Base-by-base conservation (phyloP, 1,139 yeast genomes). In the Taphrina deformans region DNA sequence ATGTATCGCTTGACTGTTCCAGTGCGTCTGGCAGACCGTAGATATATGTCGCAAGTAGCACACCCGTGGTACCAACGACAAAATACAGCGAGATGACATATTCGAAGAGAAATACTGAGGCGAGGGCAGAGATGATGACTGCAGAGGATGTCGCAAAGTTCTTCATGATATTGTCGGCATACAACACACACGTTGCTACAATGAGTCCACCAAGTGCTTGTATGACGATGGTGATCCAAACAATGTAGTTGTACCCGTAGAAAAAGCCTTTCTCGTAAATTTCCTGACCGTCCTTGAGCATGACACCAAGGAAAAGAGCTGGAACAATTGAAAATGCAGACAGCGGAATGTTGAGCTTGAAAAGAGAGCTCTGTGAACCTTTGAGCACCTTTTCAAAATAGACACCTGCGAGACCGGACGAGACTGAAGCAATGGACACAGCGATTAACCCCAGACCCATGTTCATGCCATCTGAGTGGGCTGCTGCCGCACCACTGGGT, bases 81-180 rank as follows among this genome's bases (percentile, higher is more conserved):
- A 78, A 77, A 67, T 76, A 76, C 27, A 33, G 51, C 3, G 79
- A 73, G 63, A 78, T 73, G 12, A 67, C 70, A 59, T 78, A 77
- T 65, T 73, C 72, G 66, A 76, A 77, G 65, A 78, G 72, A 65
- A 75, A 72, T 24, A 77, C 75, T 35, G 76, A 72, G 14, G 79
- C 79, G 21, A 78, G 68, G 55, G 76, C 77, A 10, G 79, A 76
- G 23, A 78, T 71, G 55, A 78, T 71, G 66, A 78, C 78, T 1
- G 79, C 76, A 53, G 78, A 73, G 14, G 79, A 75, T 2, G 80
- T 78, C 4, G 80, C 79, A 70, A 78, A 78, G 72, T 78, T 78
- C 70, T 78, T 78, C 58, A 52, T 78, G 66, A 78, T 78, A 68
- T 77, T 78, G 71, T 78, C 80, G 31, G 80, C 80, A 67, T 74